Conservation (phyloP, 2,329 filamentous ascomycete species). For the Biscogniauxia mediterranea region DNA sequence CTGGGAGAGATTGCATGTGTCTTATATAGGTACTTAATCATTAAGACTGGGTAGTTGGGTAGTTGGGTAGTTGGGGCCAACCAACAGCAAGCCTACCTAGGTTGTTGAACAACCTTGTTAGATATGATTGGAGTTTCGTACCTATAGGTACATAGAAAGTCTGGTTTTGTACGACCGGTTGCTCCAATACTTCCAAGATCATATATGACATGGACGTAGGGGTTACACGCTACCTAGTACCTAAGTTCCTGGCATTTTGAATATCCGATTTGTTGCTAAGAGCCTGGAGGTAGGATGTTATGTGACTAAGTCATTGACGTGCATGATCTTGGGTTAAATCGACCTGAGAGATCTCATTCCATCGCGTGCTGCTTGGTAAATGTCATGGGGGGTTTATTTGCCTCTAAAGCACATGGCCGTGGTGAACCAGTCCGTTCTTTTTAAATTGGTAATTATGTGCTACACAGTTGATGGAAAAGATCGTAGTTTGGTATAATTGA, state of each 20-base stretch:
- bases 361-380: not conserved
- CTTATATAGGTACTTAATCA: not conserved
- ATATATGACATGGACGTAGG: not conserved
- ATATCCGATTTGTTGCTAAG: not conserved
- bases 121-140: not conserved
- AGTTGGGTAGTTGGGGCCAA: not conserved
- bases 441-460: not conserved
- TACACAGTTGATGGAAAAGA: not conserved
- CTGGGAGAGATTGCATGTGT: conserved; percentile 19
- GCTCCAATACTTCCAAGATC: no score
- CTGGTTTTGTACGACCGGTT: not conserved
- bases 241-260: not conserved
- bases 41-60: not conserved
- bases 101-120: not conserved
- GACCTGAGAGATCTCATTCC: not conserved
- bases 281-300: not conserved
- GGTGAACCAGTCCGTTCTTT: not conserved
- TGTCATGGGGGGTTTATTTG: not conserved
- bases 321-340: not conserved
- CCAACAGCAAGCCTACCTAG: not conserved
- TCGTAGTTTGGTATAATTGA: not conserved
- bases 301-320: not conserved
- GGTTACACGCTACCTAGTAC: not conserved
- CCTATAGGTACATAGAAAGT: not conserved
- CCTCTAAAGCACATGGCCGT: no score